Evolutionary conservation across 306 rosid genomes (phyloP).

Genomic region (Alnus rubra): DNA sequence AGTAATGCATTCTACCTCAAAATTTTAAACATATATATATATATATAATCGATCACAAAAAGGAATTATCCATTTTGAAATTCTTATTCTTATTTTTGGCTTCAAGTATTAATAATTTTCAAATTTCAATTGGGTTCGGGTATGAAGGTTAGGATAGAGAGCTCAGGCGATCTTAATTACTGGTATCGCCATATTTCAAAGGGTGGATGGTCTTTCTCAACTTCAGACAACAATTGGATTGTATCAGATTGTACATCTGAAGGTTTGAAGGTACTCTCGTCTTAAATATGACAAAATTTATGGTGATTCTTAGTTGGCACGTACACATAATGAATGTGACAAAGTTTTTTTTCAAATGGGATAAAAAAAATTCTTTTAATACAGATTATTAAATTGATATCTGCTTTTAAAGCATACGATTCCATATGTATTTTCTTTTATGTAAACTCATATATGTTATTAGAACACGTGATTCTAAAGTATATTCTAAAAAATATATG

Average conservation of each 20-base stretch:
- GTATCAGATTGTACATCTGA: constrained; percentile 75
- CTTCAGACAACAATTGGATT: constrained; percentile 68
- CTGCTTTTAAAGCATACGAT: too few species aligned
- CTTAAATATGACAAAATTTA: not conserved
- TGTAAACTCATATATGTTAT: too few species aligned
- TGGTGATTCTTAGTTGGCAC: not conserved
- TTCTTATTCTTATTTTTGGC: not conserved
- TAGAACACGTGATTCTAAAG: too few species aligned
- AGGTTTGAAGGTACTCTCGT: constrained; percentile 60
- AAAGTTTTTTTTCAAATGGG: too few species aligned
- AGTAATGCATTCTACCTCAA: constrained; percentile 27
- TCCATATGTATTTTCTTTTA: too few species aligned
- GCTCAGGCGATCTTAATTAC: constrained; percentile 36
- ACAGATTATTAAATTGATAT: too few species aligned
- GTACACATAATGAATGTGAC: too few species aligned
- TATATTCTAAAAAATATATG: too few species aligned
- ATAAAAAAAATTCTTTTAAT: too few species aligned
- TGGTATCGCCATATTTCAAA: constrained; percentile 68
- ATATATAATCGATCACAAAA: not conserved
- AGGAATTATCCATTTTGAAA: not conserved
- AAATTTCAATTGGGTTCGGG: not conserved
- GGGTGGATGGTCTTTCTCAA: constrained; percentile 87
- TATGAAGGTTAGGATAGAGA: constrained; percentile 43
- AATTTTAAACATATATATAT: not conserved
- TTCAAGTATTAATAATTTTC: not conserved